Base-by-base conservation (phyloP, 1,284 basidiomycete species). In the Amylostereum chailletii region DNA sequence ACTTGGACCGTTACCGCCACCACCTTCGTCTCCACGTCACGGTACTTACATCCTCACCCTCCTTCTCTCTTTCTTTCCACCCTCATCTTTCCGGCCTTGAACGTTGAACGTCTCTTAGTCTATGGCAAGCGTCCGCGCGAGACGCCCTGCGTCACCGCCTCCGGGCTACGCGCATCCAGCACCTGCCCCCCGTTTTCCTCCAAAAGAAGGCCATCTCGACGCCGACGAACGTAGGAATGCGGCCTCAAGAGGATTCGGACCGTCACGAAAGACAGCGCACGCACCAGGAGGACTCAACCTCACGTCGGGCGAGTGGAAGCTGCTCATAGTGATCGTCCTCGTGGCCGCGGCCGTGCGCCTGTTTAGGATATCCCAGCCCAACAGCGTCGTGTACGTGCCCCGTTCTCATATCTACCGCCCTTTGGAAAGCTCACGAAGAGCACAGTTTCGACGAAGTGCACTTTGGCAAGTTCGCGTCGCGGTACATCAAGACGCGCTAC, bases 401-500 rank as follows among this genome's bases (percentile, higher is more conserved):
- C 36, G 9, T 27, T 33, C 30, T 19, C 46, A 19, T 43, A 10
- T 34, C 4, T 34, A 27, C 29, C 40, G 38, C 52, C 51, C 33
- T 40, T 36, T 42, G 19, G 19, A 19, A 19, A 19, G 41, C 19
- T n/a, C 42, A 42, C 6, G 39, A 27, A 27, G 31, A 41, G 3
- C 39, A 6, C 60, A 95, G 93, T 19, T 97, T 97, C 64, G 94
- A 97, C 62, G 94, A 97, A 66, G 94, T 96, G 0, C 94, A 96
- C 66, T 96, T 97, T 67, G 94, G 94, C 53, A 94, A 94, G 64
- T 95, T 96, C 63, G 90, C 94, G 1, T 78, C 81, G 48, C 93
- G 91, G 60, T 95, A 90, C 65, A 89, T 94, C 74, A 90, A 90
- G 66, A 89, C 86, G 10, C 78, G 81, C 47, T 95, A 94, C 70